phyloP scores from a whole-genome alignment of 2,329 filamentous ascomycete species.

The Diaporthe velutina region DNA sequence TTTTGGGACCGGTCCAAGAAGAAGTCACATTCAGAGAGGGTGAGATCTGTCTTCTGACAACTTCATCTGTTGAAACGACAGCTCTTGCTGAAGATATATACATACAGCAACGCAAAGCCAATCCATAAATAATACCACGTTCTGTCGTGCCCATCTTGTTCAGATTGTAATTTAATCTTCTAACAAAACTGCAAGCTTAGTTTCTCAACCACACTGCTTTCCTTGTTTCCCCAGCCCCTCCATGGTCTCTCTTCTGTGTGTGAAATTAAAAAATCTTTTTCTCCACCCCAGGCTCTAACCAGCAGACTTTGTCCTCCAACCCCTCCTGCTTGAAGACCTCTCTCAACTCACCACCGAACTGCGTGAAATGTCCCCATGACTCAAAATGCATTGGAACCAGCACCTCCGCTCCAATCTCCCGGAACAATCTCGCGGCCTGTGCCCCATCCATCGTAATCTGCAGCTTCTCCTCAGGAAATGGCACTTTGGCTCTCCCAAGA shows the following conservation, averaged over 20 bases:
- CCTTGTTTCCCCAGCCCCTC: background rate
- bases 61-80: too few relatives aligned
- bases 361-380: conserved; percentile 58
- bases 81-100: too few relatives aligned
- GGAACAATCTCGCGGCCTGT: conserved; percentile 54
- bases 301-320: background rate
- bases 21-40: too few relatives aligned
- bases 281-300: background rate
- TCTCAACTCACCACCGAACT: conserved; percentile 49
- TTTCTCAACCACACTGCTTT: background rate
- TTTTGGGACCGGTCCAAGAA: too few relatives aligned
- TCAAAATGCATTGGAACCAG: conserved; percentile 63
- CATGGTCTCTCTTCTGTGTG: background rate
- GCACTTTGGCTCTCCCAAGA: conserved; percentile 51
- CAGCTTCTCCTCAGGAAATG: conserved; percentile 45
- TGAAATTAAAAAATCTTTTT: background rate
- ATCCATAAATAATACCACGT: background rate
- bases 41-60: too few relatives aligned
- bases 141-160: background rate
- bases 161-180: background rate
- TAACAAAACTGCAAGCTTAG: background rate
- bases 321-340: conserved; percentile 51
- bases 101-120: too few relatives aligned
- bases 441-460: conserved; percentile 60
- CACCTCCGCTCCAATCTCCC: conserved; percentile 54